Conservation (phyloP, 2,329 filamentous ascomycete genomes). For the Cladophialophora psammophila region DNA sequence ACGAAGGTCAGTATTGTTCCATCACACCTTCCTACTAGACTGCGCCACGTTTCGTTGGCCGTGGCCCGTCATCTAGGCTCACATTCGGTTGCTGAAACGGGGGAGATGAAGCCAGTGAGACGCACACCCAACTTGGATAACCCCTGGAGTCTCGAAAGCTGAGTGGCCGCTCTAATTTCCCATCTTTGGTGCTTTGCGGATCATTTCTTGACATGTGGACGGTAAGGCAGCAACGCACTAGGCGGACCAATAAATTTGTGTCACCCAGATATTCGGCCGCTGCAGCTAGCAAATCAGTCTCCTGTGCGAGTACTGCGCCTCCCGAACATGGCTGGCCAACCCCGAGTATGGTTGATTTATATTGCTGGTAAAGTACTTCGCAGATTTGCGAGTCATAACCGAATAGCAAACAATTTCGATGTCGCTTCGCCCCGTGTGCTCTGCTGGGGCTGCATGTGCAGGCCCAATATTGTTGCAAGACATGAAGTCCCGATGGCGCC, state of each 20-base stretch:
- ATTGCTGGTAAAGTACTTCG: neutral
- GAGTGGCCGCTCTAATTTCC: conserved; percentile 5
- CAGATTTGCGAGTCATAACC: neutral
- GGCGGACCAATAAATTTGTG: neutral
- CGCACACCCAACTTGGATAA: neutral
- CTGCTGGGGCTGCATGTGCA: neutral
- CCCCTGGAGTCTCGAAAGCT: neutral
- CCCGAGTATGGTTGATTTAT: neutral
- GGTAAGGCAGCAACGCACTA: neutral
- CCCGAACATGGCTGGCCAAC: neutral
- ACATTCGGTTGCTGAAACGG: neutral
- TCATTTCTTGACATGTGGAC: conserved; percentile 1
- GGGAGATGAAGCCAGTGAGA: neutral
- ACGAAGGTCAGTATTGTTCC: neutral
- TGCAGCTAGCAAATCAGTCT: neutral
- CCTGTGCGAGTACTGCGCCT: neutral
- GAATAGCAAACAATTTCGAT: neutral
- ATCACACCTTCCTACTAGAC: conserved; percentile 8
- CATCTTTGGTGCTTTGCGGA: neutral
- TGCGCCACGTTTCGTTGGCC: conserved; percentile 13
- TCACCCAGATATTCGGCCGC: neutral
- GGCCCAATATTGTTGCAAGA: neutral
- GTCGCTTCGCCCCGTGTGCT: neutral
- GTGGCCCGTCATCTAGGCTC: conserved; percentile 1
- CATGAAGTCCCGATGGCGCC: neutral